Conservation (phyloP, 2,329 filamentous ascomycete species). For the Colletotrichum coccodes region DNA sequence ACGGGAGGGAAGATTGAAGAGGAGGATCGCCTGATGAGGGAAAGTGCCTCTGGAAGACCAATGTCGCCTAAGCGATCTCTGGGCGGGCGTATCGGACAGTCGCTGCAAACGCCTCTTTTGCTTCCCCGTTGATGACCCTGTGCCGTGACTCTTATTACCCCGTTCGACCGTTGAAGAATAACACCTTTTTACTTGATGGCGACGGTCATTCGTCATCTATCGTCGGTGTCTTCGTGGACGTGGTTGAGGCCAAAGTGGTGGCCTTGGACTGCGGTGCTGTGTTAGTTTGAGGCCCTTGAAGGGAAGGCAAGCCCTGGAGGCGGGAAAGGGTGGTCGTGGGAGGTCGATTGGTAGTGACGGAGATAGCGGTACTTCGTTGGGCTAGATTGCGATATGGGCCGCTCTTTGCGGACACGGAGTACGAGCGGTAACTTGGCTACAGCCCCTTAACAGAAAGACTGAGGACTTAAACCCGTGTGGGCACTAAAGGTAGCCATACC, state of each 20-base stretch:
- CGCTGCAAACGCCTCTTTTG: slow-evolving; percentile 3
- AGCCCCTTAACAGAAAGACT: background rate
- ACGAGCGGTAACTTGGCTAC: background rate
- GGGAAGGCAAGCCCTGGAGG: no score
- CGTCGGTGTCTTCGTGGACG: background rate
- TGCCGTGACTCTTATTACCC: background rate
- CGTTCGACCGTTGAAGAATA: background rate
- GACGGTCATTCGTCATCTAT: background rate
- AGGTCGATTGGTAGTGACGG: background rate
- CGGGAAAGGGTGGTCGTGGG: no score
- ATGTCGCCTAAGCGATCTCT: slow-evolving; percentile 16
- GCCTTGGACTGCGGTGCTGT: background rate
- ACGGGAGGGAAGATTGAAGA: background rate
- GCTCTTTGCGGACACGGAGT: background rate
- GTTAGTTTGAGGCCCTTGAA: no score
- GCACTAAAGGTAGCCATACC: background rate
- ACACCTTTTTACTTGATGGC: background rate
- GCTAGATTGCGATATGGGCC: background rate
- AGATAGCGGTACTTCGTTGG: background rate
- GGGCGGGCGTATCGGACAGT: slow-evolving; percentile 7
- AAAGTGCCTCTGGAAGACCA: slow-evolving; percentile 9
- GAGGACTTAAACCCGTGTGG: background rate
- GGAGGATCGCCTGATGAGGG: slow-evolving; percentile 25
- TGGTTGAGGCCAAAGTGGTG: background rate
- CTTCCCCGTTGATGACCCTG: background rate